Base-by-base conservation (phyloP, 768 basidiomycete species). In the Tylopilus sp. region DNA sequence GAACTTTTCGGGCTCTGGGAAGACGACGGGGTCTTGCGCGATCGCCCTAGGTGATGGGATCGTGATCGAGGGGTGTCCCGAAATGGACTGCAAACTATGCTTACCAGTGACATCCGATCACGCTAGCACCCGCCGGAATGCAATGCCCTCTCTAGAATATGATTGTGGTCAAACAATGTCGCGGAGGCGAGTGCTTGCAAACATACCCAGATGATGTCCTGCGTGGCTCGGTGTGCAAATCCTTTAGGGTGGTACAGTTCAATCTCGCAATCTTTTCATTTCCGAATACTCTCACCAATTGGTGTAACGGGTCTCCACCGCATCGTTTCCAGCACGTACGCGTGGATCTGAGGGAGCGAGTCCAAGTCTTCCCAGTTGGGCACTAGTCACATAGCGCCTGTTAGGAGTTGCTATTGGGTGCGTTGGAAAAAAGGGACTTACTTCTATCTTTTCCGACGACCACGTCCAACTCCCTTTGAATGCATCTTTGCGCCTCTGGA, bases 181-280 rank as follows among this genome's bases (percentile, higher is more conserved):
- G 18, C 4, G 9, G 3, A 18, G 20, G 18, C 12, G 31, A 15
- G 12, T 15, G 31, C 4, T 33, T 33, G 12, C 12, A 15, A 30
- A 44, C 58, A 7, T 52, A 81, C 81, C 79, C 81, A 86, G 21
- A 79, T 59, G 33, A 87, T 75, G 49, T 86, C 83, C 44, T 76
- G 76, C 0, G 81, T 85, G 0, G 83, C 76, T 12, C 77, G 76
- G 55, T 88, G 86, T 1, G 79, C 71, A 50, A 85, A 80, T 0
- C 84, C 64, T 65, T 15, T 20, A 25, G 2, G n/a, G 42, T 20
- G 13, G 11, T 18, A 20, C 6, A 6, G n/a, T 53, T n/a, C 20
- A 44, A 35, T 25, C n/a, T 17, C 33, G 4, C 21, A 8, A 12
- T 11, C 5, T 3, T 3, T 2, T 1, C 13, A 4, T 9, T 35